These are phyloP conservation scores for Starmera quercuum DNA, from an alignment of 805 yeast genomes.

Conservation along the genomic window DNA sequence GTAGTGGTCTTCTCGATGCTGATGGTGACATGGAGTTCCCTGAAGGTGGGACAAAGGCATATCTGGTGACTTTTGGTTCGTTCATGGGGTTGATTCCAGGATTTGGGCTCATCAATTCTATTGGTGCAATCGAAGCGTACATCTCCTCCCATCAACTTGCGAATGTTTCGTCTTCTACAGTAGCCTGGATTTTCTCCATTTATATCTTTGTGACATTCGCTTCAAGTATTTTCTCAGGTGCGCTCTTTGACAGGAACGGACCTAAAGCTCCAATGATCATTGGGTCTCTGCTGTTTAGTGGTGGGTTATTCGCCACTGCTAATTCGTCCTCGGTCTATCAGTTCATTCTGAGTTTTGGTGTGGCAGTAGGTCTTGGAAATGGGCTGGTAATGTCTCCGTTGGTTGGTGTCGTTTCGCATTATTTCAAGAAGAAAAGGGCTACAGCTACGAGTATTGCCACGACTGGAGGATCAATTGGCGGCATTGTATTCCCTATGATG, in stretches of 20 bases:
- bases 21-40: slow-evolving; percentile 24
- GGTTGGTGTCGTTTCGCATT: slow-evolving; percentile 56
- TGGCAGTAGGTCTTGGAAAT: slow-evolving; percentile 50
- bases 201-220: slow-evolving; percentile 46
- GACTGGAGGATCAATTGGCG: slow-evolving; percentile 53
- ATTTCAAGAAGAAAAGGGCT: slow-evolving; percentile 56
- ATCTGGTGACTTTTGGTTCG: slow-evolving; percentile 51
- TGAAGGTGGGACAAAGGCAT: slow-evolving; percentile 54
- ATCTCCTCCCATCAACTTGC: slow-evolving; percentile 47
- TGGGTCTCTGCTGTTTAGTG: slow-evolving; percentile 38
- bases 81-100: slow-evolving; percentile 51
- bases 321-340: slow-evolving; percentile 47
- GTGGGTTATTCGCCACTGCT: slow-evolving; percentile 52
- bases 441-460: slow-evolving; percentile 44
- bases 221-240: slow-evolving; percentile 50
- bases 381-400: slow-evolving; percentile 57
- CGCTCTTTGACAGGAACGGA: slow-evolving; percentile 59
- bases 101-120: slow-evolving; percentile 52
- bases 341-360: slow-evolving; percentile 52
- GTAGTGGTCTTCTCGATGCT: no score
- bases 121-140: slow-evolving; percentile 63
- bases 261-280: slow-evolving; percentile 34
- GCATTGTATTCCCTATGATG: slow-evolving; percentile 47
- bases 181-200: slow-evolving; percentile 63
- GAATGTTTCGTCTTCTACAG: slow-evolving; percentile 37